These are phyloP conservation scores for Kockovaella imperatae DNA, from an alignment of 768 basidiomycete species.

Conservation along the genomic window DNA sequence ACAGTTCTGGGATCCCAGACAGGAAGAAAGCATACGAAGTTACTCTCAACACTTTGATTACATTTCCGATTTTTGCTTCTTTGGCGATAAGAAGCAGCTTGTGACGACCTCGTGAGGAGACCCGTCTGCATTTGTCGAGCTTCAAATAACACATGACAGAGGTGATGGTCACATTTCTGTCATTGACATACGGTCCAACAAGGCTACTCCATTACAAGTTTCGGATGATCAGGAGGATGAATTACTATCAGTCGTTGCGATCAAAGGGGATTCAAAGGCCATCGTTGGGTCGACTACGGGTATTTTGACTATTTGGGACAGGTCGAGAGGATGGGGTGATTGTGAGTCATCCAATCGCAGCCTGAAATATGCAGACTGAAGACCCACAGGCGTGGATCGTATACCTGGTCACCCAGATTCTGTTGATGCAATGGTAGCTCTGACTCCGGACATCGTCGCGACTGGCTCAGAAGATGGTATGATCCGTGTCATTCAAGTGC, in stretches of 20 bases:
- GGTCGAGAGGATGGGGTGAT: slow-evolving; percentile 78
- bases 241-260: slow-evolving; percentile 71
- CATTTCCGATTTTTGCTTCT: slow-evolving; percentile 83
- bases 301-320: slow-evolving; percentile 81
- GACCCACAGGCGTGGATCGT: slow-evolving; percentile 17
- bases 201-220: slow-evolving; percentile 65
- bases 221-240: slow-evolving; percentile 97
- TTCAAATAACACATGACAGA: slow-evolving; percentile 47
- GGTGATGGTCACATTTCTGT: slow-evolving; percentile 91
- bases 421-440: slow-evolving; percentile 71
- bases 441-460: slow-evolving; percentile 64
- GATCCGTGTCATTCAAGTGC: slow-evolving; percentile 73
- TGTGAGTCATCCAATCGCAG: slow-evolving; percentile 47
- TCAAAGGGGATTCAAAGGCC: slow-evolving; percentile 76
- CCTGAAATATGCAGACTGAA: neutral
- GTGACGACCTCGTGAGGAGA: slow-evolving; percentile 70
- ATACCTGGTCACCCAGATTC: slow-evolving; percentile 73
- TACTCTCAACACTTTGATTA: slow-evolving; percentile 90
- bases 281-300: slow-evolving; percentile 86
- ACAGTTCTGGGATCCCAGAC: slow-evolving; percentile 88
- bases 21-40: slow-evolving; percentile 55
- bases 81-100: slow-evolving; percentile 73
- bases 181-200: slow-evolving; percentile 79
- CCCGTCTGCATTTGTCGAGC: neutral
- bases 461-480: slow-evolving; percentile 90